phyloP scores from a whole-genome alignment of 768 basidiomycete genomes.

The Tylopilus cervinicoccineus region DNA sequence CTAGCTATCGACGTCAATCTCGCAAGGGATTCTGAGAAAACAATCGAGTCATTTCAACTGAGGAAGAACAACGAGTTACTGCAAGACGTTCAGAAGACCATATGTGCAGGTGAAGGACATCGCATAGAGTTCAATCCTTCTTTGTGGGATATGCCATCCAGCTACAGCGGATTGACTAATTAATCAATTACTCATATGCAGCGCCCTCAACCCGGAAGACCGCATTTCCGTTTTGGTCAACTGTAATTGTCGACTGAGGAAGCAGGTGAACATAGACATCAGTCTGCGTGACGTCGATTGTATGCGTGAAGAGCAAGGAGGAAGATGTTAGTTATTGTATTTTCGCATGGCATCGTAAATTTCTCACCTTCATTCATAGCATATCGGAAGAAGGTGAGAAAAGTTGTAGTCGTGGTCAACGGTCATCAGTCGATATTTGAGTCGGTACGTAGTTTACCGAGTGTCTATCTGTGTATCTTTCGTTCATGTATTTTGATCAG shows the following conservation, averaged over 20 bases:
- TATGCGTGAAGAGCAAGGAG: not conserved
- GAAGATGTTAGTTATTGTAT: constrained; percentile 5
- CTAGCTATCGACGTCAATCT: constrained; percentile 5
- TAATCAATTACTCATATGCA: too few species aligned
- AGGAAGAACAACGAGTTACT: not conserved
- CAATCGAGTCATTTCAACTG: constrained; percentile 3
- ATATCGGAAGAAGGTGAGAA: constrained; percentile 9
- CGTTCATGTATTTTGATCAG: not conserved
- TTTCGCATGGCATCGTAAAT: not conserved
- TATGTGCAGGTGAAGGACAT: not conserved
- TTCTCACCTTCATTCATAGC: not conserved
- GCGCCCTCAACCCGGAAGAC: not conserved
- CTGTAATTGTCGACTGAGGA: not conserved
- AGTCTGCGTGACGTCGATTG: constrained; percentile 1
- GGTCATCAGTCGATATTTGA: not conserved
- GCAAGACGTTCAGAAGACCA: not conserved
- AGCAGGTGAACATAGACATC: not conserved
- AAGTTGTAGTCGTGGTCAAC: constrained; percentile 6
- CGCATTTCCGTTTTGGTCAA: not conserved
- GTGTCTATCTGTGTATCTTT: not conserved
- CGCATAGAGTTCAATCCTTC: not conserved
- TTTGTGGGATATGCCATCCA: constrained; percentile 2
- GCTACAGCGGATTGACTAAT: not conserved
- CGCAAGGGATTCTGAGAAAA: constrained; percentile 6
- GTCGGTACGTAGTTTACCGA: not conserved